Base-by-base conservation (phyloP, 2,329 filamentous ascomycete species). In the Phyllosticta citribraziliensis region DNA sequence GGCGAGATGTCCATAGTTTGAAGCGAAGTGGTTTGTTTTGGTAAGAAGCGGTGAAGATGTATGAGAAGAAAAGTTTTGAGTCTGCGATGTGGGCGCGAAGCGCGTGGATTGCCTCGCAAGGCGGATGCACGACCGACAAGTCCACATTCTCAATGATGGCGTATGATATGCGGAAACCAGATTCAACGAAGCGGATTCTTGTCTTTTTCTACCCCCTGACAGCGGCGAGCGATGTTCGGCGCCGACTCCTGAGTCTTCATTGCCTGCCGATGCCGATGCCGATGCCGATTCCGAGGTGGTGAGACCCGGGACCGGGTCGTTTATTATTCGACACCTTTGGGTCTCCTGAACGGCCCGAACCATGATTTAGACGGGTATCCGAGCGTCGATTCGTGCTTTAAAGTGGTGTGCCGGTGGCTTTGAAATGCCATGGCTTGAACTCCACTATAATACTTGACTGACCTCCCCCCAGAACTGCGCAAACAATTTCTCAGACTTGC, bases 271-370 rank as follows among this genome's bases (percentile, higher is more conserved):
- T 17, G 33, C 58, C 58, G 58, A 60, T 51, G 35, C 58, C 58
- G 58, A 55, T 47, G 47, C 57, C 57, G 57, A 59, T 53, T 14
- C 57, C 57, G 58, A 60, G 30, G 35, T 30, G 52, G 52, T 53
- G 58, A 60, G 58, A 54, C 33, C 33, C 11, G 33, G 33, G 8
- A 1, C 8, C 27, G 27, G 27, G 27, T 30, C 27, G 9, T 30
- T 17, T 2, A 40, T 40, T 17, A 40, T 40, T 40, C 10, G 33
- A 30, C 33, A 40, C 33, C 33, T 40, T 40, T 17, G 33, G 33
- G 33, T 14, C 33, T 40, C 33, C 33, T 40, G 33, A 40, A 14
- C 33, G 33, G 33, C 33, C 33, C 33, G 33, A 14, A 40, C 11
- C 11, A 17, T 17, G 11, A 14, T 40, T 17, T 40, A 0, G 33